Evolutionary conservation across 257 asterid species (phyloP).

Genomic region (Paraleonurus japonicus): DNA sequence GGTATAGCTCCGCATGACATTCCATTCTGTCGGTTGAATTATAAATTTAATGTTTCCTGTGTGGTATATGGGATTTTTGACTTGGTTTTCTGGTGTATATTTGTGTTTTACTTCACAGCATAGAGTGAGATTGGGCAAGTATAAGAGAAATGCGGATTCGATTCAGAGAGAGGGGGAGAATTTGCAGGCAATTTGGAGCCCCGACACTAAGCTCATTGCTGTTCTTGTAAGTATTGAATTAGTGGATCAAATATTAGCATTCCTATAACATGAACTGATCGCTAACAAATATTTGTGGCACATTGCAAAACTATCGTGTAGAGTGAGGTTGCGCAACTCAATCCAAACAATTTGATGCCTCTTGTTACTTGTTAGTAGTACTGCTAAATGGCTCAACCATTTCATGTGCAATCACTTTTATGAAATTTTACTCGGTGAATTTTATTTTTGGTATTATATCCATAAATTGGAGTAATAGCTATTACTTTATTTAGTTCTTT

Average conservation of each 20-base stretch:
- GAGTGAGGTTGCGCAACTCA: neutral
- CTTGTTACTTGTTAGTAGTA: neutral
- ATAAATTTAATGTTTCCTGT: constrained; percentile 9
- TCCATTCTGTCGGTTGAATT: constrained; percentile 1
- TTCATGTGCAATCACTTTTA: constrained; percentile 3
- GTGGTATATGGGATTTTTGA: constrained; percentile 1
- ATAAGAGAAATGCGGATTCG: constrained; percentile 67
- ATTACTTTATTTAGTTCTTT: neutral
- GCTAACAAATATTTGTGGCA: neutral
- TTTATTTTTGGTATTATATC: neutral
- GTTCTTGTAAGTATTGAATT: constrained; percentile 66
- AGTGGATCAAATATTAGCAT: constrained; percentile 11
- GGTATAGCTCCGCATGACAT: constrained; percentile 32
- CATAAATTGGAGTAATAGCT: neutral
- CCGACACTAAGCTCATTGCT: constrained; percentile 85
- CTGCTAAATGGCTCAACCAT: neutral
- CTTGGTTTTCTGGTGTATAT: neutral
- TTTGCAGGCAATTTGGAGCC: constrained; percentile 90
- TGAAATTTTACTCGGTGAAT: neutral
- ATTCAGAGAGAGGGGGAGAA: constrained; percentile 84
- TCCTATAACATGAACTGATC: neutral
- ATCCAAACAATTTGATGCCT: neutral
- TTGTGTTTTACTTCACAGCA: constrained; percentile 54
- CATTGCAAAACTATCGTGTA: neutral
- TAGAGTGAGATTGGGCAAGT: constrained; percentile 95